These are phyloP conservation scores for Mucor saturninus DNA, from an alignment of 371 early-diverging fungal genomes.

Conservation along the genomic window DNA sequence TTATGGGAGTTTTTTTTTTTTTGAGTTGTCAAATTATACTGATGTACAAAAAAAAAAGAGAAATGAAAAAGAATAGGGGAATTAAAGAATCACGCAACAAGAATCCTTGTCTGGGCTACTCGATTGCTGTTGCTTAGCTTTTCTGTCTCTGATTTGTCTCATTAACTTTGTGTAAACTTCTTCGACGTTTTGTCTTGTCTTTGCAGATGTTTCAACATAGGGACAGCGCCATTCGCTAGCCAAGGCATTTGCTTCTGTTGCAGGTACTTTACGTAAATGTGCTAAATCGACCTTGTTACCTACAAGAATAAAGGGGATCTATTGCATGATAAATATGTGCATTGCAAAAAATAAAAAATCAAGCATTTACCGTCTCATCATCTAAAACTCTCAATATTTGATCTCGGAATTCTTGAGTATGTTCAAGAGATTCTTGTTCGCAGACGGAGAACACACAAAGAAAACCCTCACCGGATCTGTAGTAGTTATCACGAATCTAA, in stretches of 20 bases:
- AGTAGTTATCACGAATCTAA: slow-evolving; percentile 91
- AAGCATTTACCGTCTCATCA: slow-evolving; percentile 69
- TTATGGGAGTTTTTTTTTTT: not conserved
- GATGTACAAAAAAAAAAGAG: slow-evolving; percentile 9
- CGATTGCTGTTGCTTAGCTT: slow-evolving; percentile 59
- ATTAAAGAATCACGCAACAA: slow-evolving; percentile 53
- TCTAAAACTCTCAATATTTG: slow-evolving; percentile 89
- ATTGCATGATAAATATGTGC: not conserved
- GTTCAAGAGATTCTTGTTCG: slow-evolving; percentile 81
- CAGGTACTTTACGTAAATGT: slow-evolving; percentile 71
- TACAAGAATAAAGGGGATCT: slow-evolving; percentile 82
- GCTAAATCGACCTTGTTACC: slow-evolving; percentile 89
- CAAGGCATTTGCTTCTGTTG: slow-evolving; percentile 69
- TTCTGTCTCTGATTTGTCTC: slow-evolving; percentile 78
- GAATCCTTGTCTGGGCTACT: slow-evolving; percentile 52
- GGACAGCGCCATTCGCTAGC: slow-evolving; percentile 83
- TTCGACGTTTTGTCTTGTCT: slow-evolving; percentile 87
- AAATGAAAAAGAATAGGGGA: slow-evolving; percentile 8
- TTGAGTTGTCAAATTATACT: slow-evolving; percentile 5
- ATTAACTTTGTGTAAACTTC: slow-evolving; percentile 78
- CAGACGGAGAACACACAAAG: slow-evolving; percentile 86
- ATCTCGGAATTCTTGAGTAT: slow-evolving; percentile 87
- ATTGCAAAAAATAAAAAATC: not conserved
- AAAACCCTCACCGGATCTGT: slow-evolving; percentile 91
- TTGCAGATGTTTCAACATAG: slow-evolving; percentile 88